Percentiles rank a stretch among this genome's conserved stretches.
Evolutionary conservation across 805 yeast genomes (phyloP).

Genomic region (Pichia sporocuriosa): DNA sequence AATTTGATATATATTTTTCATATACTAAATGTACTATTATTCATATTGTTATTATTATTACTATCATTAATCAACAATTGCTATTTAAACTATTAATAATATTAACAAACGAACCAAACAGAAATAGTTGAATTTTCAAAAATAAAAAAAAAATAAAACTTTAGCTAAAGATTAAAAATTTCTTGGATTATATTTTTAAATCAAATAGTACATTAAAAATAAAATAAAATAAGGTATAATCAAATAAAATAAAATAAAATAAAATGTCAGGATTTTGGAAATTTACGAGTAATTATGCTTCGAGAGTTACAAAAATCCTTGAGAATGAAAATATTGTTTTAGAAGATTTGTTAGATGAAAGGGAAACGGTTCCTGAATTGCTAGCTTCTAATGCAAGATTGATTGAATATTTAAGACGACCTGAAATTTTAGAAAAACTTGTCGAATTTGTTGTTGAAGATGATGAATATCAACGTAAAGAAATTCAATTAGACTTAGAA

Average conservation of each 20-base stretch:
- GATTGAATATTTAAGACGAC: constrained; percentile 72
- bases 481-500: constrained; percentile 8
- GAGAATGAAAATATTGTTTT: constrained; percentile 41
- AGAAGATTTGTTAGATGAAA: constrained; percentile 65
- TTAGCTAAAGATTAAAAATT: no score
- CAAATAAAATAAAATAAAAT: no score
- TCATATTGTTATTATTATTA: no score
- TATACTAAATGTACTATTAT: no score
- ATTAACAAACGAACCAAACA: no score
- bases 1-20: no score
- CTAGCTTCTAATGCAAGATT: constrained; percentile 67
- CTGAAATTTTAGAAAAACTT: constrained; percentile 61
- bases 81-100: no score
- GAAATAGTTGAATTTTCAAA: no score
- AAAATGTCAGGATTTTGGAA: constrained; percentile 34
- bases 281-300: constrained; percentile 46
- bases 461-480: constrained; percentile 33
- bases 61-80: no score
- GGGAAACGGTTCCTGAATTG: constrained; percentile 66
- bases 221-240: no score
- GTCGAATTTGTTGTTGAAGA: constrained; percentile 59
- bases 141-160: no score
- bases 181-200: no score
- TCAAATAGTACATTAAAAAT: neutral
- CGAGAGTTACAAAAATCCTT: constrained; percentile 48